Percentiles rank a stretch among this genome's conserved stretches.
These are phyloP conservation scores for Marasmius sp. DNA, from an alignment of 1,284 basidiomycete genomes.

Conservation along the genomic window DNA sequence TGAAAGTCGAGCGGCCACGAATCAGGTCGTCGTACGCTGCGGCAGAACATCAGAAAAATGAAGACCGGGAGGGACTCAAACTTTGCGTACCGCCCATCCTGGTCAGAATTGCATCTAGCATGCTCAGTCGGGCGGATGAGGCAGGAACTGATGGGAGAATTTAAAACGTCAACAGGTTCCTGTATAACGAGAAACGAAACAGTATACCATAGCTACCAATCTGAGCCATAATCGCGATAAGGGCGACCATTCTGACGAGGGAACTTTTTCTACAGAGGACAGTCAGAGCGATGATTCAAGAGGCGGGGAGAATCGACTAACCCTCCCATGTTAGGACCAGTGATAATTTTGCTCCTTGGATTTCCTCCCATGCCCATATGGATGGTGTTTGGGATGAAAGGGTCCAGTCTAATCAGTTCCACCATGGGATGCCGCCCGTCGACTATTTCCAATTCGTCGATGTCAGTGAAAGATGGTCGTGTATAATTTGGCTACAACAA, in stretches of 20 bases:
- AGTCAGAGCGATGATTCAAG: not conserved
- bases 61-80: slow-evolving; percentile 4
- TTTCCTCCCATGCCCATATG: slow-evolving; percentile 48
- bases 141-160: slow-evolving; percentile 56
- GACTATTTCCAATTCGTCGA: slow-evolving; percentile 62
- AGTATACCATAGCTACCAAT: slow-evolving; percentile 61
- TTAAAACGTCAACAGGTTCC: not conserved
- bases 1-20: slow-evolving; percentile 87
- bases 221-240: slow-evolving; percentile 71
- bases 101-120: slow-evolving; percentile 85
- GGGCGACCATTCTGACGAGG: slow-evolving; percentile 71
- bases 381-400: slow-evolving; percentile 79
- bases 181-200: too few species aligned
- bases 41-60: not conserved
- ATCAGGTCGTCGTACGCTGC: slow-evolving; percentile 85
- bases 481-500: slow-evolving; percentile 53
- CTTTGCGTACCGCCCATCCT: slow-evolving; percentile 73
- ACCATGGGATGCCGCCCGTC: slow-evolving; percentile 83
- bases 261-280: slow-evolving; percentile 63
- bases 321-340: slow-evolving; percentile 82
- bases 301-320: slow-evolving; percentile 19
- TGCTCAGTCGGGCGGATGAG: slow-evolving; percentile 62
- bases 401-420: slow-evolving; percentile 71
- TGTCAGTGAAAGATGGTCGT: slow-evolving; percentile 62
- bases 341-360: slow-evolving; percentile 74